Conservation (phyloP, 345 rosid genomes). For the Rhodamnia argentea region DNA sequence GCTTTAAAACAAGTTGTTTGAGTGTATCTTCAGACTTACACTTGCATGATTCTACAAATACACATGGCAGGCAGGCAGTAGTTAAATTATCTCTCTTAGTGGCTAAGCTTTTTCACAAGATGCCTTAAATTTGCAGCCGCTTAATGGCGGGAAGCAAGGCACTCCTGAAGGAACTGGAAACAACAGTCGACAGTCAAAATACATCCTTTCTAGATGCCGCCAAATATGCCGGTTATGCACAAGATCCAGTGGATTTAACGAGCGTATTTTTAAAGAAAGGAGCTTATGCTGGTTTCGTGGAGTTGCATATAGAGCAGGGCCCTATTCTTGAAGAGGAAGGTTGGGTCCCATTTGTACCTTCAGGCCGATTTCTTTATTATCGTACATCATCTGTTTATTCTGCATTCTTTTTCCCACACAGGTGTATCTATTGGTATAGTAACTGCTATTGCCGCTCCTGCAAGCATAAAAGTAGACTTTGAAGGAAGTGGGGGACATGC, state of each 20-base stretch:
- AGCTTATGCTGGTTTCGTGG: conserved; percentile 72
- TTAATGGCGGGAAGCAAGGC: conserved; percentile 61
- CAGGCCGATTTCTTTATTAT: not conserved
- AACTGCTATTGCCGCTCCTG: conserved; percentile 96
- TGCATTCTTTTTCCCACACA: conserved; percentile 10
- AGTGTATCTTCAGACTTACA: not conserved
- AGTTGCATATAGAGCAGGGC: conserved; percentile 96
- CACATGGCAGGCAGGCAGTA: not conserved
- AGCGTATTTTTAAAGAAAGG: conserved; percentile 58
- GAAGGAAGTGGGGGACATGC: conserved; percentile 98
- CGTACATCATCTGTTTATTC: not conserved
- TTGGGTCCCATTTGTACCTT: not conserved
- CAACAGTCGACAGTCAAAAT: conserved; percentile 61
- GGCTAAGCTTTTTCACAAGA: not conserved
- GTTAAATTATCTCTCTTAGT: not conserved
- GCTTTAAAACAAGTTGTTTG: not conserved
- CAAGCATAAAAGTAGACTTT: conserved; percentile 84
- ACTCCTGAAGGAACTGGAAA: conserved; percentile 50
- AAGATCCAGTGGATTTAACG: conserved; percentile 40
- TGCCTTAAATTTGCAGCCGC: conserved; percentile 44
- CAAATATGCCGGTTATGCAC: conserved; percentile 70
- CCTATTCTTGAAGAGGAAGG: conserved; percentile 89
- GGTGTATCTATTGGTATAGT: conserved; percentile 78
- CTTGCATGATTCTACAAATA: not conserved
- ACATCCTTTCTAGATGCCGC: conserved; percentile 75